phyloP scores from a whole-genome alignment of 441 rosid genomes.

The Arabidopsis lyrata region DNA sequence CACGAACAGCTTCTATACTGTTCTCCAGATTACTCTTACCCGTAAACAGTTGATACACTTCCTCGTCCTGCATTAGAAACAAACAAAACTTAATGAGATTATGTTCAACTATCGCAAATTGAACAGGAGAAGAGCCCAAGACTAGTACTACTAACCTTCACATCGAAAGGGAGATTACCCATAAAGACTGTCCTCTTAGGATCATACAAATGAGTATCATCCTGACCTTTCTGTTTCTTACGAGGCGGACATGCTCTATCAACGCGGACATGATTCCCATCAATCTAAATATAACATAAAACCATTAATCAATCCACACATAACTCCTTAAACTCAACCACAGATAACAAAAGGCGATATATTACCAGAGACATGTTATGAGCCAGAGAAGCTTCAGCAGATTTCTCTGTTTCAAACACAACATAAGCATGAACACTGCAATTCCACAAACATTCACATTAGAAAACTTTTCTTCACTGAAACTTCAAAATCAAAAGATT shows the following conservation, averaged over 20 bases:
- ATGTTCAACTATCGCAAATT: not conserved
- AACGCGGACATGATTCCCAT: slow-evolving; percentile 90
- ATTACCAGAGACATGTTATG: slow-evolving; percentile 92
- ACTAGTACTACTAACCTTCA: slow-evolving; percentile 61
- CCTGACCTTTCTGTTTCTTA: slow-evolving; percentile 77
- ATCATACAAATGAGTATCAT: slow-evolving; percentile 63
- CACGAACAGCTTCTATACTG: slow-evolving; percentile 89
- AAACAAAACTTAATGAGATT: slow-evolving; percentile 3
- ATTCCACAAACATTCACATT: slow-evolving; percentile 24
- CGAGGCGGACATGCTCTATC: slow-evolving; percentile 99
- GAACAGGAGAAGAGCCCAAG: slow-evolving; percentile 13
- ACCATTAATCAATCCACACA: slow-evolving; percentile 6
- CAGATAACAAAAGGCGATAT: not conserved
- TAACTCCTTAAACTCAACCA: slow-evolving; percentile 10
- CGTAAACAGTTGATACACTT: slow-evolving; percentile 81
- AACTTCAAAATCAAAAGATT: not conserved
- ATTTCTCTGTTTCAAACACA: slow-evolving; percentile 83
- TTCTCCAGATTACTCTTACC: slow-evolving; percentile 64
- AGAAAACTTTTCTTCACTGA: not conserved
- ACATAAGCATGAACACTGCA: slow-evolving; percentile 93
- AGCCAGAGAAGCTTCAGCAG: slow-evolving; percentile 81
- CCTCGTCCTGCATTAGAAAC: slow-evolving; percentile 77
- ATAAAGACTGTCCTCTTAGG: slow-evolving; percentile 83
- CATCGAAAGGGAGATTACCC: slow-evolving; percentile 97
- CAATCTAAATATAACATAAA: slow-evolving; percentile 56